A percentile compares a stretch with the other conserved stretches of the same genome.
These are phyloP conservation scores for Teunomyces funiuensis DNA, from an alignment of 805 yeast species.

Conservation along the genomic window DNA sequence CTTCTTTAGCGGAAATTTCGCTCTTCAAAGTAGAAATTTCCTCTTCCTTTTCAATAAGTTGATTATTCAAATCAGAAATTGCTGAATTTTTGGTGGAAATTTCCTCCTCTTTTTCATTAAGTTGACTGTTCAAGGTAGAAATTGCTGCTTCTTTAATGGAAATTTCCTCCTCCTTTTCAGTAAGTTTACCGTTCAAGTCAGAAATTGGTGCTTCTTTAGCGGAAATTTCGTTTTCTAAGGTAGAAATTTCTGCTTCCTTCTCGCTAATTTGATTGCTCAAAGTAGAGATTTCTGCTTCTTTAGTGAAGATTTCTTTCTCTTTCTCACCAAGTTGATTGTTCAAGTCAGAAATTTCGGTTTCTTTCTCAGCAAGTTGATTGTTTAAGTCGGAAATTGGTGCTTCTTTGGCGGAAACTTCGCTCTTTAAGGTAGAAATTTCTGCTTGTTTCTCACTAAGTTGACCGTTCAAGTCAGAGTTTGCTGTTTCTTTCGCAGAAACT, in stretches of 20 bases:
- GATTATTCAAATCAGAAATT: constrained; percentile 8
- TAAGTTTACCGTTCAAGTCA: constrained; percentile 6
- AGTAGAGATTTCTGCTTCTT: neutral
- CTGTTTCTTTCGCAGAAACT: neutral
- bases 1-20: constrained; percentile 6
- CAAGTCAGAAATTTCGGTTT: neutral
- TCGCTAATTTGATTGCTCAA: neutral
- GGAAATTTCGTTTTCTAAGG: neutral
- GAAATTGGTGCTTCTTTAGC: constrained; percentile 1
- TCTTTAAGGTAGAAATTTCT: neutral
- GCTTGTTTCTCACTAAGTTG: neutral
- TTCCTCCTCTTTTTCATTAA: constrained; percentile 2
- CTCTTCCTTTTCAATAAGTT: constrained; percentile 4
- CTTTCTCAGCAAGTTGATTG: neutral
- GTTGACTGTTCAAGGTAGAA: constrained; percentile 1
- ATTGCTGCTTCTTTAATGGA: constrained; percentile 1
- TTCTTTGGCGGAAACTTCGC: neutral
- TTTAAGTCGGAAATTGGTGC: constrained; percentile 1
- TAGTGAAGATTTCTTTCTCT: neutral
- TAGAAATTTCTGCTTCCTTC: neutral
- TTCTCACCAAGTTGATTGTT: neutral
- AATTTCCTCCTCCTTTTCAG: constrained; percentile 4
- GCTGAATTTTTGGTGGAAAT: neutral
- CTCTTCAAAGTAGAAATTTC: constrained; percentile 1
- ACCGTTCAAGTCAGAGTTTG: neutral